phyloP scores from a whole-genome alignment of 2,329 filamentous ascomycete genomes.

The Aspergillus clavatus region DNA sequence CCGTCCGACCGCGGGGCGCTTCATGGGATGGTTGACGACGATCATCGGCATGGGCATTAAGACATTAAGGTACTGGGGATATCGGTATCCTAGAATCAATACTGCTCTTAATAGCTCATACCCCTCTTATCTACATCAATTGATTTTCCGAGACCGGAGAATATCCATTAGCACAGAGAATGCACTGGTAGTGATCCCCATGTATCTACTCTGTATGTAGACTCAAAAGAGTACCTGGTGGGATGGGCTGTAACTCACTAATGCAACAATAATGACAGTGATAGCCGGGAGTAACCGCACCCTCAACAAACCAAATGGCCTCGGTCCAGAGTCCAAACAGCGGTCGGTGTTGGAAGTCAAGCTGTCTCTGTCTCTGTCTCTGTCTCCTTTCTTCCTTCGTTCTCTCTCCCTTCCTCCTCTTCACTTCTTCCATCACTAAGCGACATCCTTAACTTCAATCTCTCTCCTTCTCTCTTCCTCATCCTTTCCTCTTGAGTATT shows the following conservation, averaged over 20 bases:
- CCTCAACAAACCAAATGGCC: not conserved
- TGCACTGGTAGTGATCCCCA: too few relatives aligned
- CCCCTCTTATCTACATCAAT: too few relatives aligned
- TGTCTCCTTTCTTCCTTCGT: not conserved
- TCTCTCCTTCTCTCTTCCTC: constrained; percentile 8
- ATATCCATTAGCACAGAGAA: too few relatives aligned
- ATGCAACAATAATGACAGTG: not conserved
- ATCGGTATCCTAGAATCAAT: too few relatives aligned
- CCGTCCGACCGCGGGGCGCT: not conserved
- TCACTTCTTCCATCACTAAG: constrained; percentile 11
- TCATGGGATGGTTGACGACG: not conserved
- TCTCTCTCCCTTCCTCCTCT: not conserved
- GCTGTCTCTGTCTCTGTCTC: constrained; percentile 4
- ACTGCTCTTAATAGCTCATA: too few relatives aligned
- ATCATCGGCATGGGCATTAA: not conserved
- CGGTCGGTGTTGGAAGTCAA: constrained; percentile 1
- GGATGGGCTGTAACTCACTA: not conserved
- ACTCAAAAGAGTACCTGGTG: not conserved
- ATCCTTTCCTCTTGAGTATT: constrained; percentile 14
- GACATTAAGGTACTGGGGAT: too few relatives aligned
- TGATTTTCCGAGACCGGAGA: not conserved
- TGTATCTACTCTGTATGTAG: too few relatives aligned
- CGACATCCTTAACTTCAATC: constrained; percentile 22
- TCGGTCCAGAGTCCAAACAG: constrained; percentile 1
- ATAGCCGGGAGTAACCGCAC: constrained; percentile 5